Base-by-base conservation (phyloP, 1,284 basidiomycete genomes). In the Pascua guehoae region DNA sequence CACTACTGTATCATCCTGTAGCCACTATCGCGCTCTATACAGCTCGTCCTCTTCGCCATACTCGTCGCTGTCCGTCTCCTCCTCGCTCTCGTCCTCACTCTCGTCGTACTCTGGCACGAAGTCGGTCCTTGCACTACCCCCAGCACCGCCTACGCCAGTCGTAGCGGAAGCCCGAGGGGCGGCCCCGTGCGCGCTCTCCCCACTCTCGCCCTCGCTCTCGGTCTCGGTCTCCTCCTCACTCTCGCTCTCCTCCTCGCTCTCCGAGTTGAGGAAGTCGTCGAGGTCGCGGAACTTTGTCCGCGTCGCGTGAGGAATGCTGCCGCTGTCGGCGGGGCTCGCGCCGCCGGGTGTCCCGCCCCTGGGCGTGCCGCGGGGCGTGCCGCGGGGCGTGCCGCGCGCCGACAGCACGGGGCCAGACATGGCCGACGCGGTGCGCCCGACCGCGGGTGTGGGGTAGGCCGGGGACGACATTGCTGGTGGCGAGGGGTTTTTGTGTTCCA, bases 261-360 rank as follows among this genome's bases (percentile, higher is more conserved):
- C 66, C 47, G 66, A 76, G 64, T 71, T 70, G 51, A 77, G 62
- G 62, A 78, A 78, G 42, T 69, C 70, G 55, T 78, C 77, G 41
- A 78, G 62, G 64, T 78, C 74, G 57, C 68, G 63, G 62, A 77
- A 76, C 61, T 72, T 72, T 56, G 58, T 59, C 47, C 52, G 51
- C 4, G 54, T 42, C 1, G 56, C 47, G 37, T 54, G 57, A 5
- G 60, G 54, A 8, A 54, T 41, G 1, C 50, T 51, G n/a, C 56
- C 54, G 15, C 49, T 47, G 12, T 47, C 47, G 5, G 53, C 48
- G 5, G 56, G 51, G 15, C 49, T 52, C 24, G 54, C 48, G 9
- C 11, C 54, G 3, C 48, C 42, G 1, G 66, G 49, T 5, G 63
- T 60, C 24, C 24, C 24, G 24, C 24, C 24, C 24, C 24, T 32